These are phyloP conservation scores for Avena insularis DNA, from an alignment of 176 grass and related monocot species.

Conservation along the genomic window DNA sequence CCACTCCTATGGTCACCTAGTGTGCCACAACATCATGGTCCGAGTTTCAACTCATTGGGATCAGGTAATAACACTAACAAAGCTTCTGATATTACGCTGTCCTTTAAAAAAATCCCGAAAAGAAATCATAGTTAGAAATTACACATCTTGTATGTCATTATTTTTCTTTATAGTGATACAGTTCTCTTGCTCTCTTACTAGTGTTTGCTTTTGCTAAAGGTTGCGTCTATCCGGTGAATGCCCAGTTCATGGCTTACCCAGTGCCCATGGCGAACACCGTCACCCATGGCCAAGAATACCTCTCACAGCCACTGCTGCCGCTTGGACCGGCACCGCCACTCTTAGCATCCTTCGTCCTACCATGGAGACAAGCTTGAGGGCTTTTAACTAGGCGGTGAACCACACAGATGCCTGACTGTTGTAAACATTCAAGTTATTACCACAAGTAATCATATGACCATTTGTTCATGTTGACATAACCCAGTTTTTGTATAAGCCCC, in stretches of 20 bases:
- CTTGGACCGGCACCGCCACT: background rate
- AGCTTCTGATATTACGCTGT: background rate
- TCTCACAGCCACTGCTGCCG: background rate
- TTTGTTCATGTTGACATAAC: too few relatives aligned
- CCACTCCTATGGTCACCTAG: background rate
- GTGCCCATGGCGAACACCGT: background rate
- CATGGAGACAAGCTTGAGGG: background rate
- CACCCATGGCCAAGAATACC: background rate
- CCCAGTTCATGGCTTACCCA: background rate
- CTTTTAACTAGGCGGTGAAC: background rate
- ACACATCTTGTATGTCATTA: background rate
- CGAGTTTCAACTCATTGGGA: background rate
- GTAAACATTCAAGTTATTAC: too few relatives aligned
- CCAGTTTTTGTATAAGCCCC: too few relatives aligned
- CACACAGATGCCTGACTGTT: background rate
- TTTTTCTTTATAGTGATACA: background rate
- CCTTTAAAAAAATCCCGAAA: background rate
- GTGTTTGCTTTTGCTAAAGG: background rate
- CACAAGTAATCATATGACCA: too few relatives aligned
- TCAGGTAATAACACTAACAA: background rate
- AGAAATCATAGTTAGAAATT: background rate
- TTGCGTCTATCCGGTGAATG: background rate
- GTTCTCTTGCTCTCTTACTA: background rate
- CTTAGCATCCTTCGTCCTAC: background rate
- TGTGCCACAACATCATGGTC: background rate